These are phyloP conservation scores for Parietichytrium sp. DNA, from an alignment of 108 stramenopile genomes.

Conservation along the genomic window DNA sequence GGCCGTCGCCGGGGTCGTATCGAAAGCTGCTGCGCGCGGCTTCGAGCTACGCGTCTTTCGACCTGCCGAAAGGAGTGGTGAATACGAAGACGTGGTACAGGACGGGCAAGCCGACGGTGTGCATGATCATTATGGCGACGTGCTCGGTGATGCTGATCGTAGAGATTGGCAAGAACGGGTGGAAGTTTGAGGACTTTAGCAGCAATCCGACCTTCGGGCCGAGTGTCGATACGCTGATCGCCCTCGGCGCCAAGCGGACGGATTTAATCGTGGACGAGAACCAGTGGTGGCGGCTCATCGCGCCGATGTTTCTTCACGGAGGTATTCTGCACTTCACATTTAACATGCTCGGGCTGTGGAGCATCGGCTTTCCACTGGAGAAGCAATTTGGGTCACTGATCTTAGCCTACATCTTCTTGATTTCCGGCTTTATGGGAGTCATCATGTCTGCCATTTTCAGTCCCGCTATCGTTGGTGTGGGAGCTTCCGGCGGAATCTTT, in stretches of 20 bases:
- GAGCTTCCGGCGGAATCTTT: conserved; percentile 87
- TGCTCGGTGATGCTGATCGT: conserved; percentile 14
- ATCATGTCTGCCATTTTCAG: conserved; percentile 81
- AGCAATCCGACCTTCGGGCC: conserved; percentile 86
- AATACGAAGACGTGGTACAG: not conserved
- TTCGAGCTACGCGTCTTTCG: not conserved
- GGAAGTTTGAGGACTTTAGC: conserved; percentile 67
- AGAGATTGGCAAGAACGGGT: conserved; percentile 35
- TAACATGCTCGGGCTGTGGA: conserved; percentile 83
- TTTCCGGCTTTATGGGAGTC: conserved; percentile 80
- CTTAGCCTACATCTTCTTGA: conserved; percentile 70
- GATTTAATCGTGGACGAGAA: conserved; percentile 72
- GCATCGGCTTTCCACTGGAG: conserved; percentile 85
- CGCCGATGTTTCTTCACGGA: conserved; percentile 89
- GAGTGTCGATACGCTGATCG: conserved; percentile 74
- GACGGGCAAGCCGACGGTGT: not conserved
- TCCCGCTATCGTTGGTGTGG: conserved; percentile 80
- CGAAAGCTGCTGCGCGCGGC: not conserved
- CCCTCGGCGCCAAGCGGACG: conserved; percentile 78
- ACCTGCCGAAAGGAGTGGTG: not conserved
- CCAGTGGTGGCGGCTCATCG: conserved; percentile 79
- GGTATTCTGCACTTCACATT: conserved; percentile 87
- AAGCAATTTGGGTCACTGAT: conserved; percentile 72
- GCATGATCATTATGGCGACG: not conserved
- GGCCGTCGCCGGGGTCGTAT: not conserved